These are phyloP conservation scores for Colletotrichum echinochloae DNA, from an alignment of 2,329 filamentous ascomycete species.

Conservation along the genomic window DNA sequence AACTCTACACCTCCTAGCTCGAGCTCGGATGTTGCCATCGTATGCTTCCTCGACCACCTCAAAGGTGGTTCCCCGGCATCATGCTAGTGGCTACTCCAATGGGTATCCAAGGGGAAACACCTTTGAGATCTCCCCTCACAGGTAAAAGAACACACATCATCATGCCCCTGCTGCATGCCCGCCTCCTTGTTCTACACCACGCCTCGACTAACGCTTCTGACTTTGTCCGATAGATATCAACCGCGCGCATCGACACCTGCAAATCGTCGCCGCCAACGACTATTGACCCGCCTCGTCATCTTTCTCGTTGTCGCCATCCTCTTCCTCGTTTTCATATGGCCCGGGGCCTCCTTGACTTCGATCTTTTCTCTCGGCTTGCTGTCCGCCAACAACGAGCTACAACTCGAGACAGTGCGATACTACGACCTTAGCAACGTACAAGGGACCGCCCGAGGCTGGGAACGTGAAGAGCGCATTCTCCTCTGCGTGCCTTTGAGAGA, in stretches of 20 bases:
- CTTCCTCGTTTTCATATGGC: slow-evolving; percentile 81
- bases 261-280: slow-evolving; percentile 77
- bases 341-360: slow-evolving; percentile 71
- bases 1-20: slow-evolving; percentile 11
- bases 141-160: slow-evolving; percentile 64
- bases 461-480: slow-evolving; percentile 93
- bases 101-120: slow-evolving; percentile 83
- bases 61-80: slow-evolving; percentile 89
- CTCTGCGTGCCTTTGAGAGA: slow-evolving; percentile 95
- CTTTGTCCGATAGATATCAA: slow-evolving; percentile 76
- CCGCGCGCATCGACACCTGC: slow-evolving; percentile 81
- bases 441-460: slow-evolving; percentile 93
- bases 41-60: slow-evolving; percentile 63
- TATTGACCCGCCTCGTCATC: slow-evolving; percentile 74
- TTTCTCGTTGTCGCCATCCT: slow-evolving; percentile 69
- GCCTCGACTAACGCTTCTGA: slow-evolving; percentile 40
- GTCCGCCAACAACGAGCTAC: slow-evolving; percentile 74
- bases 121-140: slow-evolving; percentile 90
- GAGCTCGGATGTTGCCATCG: slow-evolving; percentile 66
- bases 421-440: slow-evolving; percentile 94
- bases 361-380: slow-evolving; percentile 78
- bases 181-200: slow-evolving; percentile 19
- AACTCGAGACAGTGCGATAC: slow-evolving; percentile 95
- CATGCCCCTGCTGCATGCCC: background rate
- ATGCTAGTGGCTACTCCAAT: slow-evolving; percentile 80